Conservation (phyloP, 495 filamentous ascomycete species). For the Tuber magnatum region DNA sequence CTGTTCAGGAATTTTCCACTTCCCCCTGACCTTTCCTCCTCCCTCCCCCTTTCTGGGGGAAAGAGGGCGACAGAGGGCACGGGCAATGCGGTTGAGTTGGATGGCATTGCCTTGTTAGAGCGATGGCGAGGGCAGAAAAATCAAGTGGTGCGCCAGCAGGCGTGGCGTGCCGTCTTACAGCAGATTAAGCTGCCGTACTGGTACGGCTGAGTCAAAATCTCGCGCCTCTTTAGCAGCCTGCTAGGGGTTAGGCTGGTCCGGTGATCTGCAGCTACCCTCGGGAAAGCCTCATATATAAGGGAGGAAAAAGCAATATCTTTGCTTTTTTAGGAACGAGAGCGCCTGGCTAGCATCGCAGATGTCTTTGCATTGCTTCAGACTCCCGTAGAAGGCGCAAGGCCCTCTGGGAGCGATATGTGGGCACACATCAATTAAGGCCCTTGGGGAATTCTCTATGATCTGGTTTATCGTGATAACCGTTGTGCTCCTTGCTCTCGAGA, state of each 20-base stretch:
- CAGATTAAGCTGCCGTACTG: neutral
- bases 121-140: neutral
- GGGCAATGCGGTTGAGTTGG: neutral
- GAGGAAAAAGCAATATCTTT: neutral
- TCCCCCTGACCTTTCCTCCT: no score
- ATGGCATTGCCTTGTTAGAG: neutral
- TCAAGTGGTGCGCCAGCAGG: neutral
- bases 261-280: neutral
- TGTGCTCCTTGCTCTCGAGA: no score
- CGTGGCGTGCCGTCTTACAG: neutral
- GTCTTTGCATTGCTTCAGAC: neutral
- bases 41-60: no score
- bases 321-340: neutral
- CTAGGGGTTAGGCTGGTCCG: neutral
- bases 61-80: no score
- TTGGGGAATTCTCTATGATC: neutral
- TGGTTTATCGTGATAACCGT: no score
- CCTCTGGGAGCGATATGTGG: neutral
- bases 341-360: neutral
- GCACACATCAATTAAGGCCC: no score
- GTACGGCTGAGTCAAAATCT: neutral
- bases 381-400: no score
- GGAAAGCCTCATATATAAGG: neutral
- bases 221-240: neutral
- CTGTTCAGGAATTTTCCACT: neutral